Base-by-base conservation (phyloP, 1,284 basidiomycete species). In the Agroathelia rolfsii region DNA sequence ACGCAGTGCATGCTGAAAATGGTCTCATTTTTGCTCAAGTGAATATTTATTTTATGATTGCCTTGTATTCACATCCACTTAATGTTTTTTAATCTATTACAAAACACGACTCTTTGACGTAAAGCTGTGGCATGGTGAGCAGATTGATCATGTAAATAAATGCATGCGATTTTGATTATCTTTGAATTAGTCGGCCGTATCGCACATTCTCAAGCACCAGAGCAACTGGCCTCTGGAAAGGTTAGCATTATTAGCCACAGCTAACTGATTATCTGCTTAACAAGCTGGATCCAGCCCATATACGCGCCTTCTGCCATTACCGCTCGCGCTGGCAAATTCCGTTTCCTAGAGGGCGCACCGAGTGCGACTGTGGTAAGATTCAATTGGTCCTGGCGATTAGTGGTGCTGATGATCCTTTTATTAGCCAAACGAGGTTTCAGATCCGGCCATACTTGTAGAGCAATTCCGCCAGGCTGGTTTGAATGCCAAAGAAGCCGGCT, bases 1-100 rank as follows among this genome's bases (percentile, higher is more conserved):
- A 57, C 24, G 56, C 51, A 8, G 65, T 71, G 0, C 66, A 69
- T 47, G 49, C 47, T 6, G 61, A 62, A 35, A 57, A 56, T 2
- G 53, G 52, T 0, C 44, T 47, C 37, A 60, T 68, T 34, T 63
- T 54, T 41, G 29, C 49, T 7, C 64, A 69, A n/a, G n/a, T n/a
- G n/a, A n/a, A n/a, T n/a, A n/a, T n/a, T n/a, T n/a, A n/a, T n/a
- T n/a, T 6, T 58, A 59, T 34, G 56, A 52, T 5, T 51, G 50
- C 0, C 36, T 45, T 32, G 58, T 66, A 33, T 62, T 53, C 40
- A 19, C 43, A n/a, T n/a, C n/a, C n/a, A n/a, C n/a, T n/a, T n/a
- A 64, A 69, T 46, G 47, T 64, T 7, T 59, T 60, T 59, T 32
- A 43, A 13, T 30, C 9, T 14, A 5, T 11, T 10, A 14, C 16